Evolutionary conservation across 2,329 filamentous ascomycete genomes (phyloP).

Genomic region (Aureobasidium mangrovei): DNA sequence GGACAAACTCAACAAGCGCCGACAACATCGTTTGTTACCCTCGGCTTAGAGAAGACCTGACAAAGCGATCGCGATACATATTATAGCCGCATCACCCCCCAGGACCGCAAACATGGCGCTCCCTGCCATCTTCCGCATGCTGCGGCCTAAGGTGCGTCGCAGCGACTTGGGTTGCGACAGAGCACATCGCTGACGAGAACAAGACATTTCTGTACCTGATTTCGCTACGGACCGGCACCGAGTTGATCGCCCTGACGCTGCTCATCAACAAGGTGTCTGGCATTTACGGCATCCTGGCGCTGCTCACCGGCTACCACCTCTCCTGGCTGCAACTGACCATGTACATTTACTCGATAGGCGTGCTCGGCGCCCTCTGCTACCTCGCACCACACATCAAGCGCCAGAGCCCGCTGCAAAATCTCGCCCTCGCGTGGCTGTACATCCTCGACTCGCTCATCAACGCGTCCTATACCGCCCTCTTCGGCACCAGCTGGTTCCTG

Average conservation of each 20-base stretch:
- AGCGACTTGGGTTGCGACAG: not conserved
- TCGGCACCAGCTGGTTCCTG: conserved; percentile 80
- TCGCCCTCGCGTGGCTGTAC: conserved; percentile 79
- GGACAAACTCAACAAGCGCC: not conserved
- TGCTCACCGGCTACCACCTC: conserved; percentile 77
- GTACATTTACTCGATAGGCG: conserved; percentile 76
- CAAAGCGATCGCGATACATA: not conserved
- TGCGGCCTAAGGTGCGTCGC: conserved; percentile 13
- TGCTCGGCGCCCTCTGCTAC: conserved; percentile 58
- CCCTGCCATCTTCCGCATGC: conserved; percentile 17
- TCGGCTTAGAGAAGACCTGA: not conserved
- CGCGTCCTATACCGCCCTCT: conserved; percentile 69
- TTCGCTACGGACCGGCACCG: conserved; percentile 76
- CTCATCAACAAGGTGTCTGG: conserved; percentile 90
- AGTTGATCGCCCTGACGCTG: conserved; percentile 73
- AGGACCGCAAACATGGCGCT: conserved; percentile 14
- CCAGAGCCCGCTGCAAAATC: conserved; percentile 67
- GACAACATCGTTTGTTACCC: not conserved
- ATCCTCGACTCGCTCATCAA: conserved; percentile 75
- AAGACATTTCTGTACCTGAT: conserved; percentile 65
- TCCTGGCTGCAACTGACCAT: conserved; percentile 78
- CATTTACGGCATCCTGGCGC: conserved; percentile 79
- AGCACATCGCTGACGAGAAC: not conserved
- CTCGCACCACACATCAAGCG: conserved; percentile 73
- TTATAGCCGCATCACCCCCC: not conserved